Base-by-base conservation (phyloP, 176 grass and related monocot species). In the Ensete glaucum region DNA sequence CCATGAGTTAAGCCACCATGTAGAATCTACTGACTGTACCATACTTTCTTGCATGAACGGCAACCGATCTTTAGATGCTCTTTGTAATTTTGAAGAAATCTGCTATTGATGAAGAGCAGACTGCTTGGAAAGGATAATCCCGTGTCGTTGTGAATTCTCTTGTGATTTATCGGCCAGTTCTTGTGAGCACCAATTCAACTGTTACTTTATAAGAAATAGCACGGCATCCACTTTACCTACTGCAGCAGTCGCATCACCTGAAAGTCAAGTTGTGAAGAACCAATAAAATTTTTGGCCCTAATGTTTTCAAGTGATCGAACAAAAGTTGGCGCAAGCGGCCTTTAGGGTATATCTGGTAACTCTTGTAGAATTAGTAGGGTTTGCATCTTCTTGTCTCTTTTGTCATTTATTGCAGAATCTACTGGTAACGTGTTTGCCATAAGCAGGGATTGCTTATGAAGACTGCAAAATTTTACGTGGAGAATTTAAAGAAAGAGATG, bases 301-400 rank as follows among this genome's bases (percentile, higher is more conserved):
- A 77, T 72, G 20, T 3, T 9, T 79, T 43, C 83, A 58, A 81
- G 79, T 0, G 20, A 77, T 14, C 58, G 76, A 21, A 73, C 83
- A 19, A 98, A 89, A 86, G 90, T 84, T 8, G 34, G 34, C 5
- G 34, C 95, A 98, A 78, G 90, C 88, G 78, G 90, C 88, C 54
- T 89, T 94, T 54, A 73, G 90, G 20, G 90, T 86, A 23, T 91
- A 87, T 82, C 85, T 98, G 90, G 95, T 94, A 94, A 78, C 70
- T 16, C 59, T 52, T 43, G 34, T 6, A 43, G 34, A 43, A 6
- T 43, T 6, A 43, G 34, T 6, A 43, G 34, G 4, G 34, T 43
- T 43, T 43, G 34, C 0, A 6, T 43, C 34, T 29, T 29, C 29
- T 43, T 25, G 24, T 25, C 24, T 25, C 24, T 25, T 25, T 25